A percentile compares a stretch with the other conserved stretches of the same genome.
phyloP scores from a whole-genome alignment of 148 eudicot species.

The Salicornia ramosissima region DNA sequence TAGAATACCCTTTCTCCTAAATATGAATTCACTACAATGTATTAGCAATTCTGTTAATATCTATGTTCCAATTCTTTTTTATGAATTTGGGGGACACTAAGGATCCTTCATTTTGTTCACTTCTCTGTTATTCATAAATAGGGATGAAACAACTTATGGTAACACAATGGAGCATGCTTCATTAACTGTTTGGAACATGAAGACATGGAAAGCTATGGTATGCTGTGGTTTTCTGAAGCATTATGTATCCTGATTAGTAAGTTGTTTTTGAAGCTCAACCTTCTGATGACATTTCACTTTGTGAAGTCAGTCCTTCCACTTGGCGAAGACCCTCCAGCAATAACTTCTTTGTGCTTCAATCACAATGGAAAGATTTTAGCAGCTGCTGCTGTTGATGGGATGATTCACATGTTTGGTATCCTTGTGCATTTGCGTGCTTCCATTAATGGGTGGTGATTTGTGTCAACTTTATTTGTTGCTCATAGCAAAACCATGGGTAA shows the following conservation, averaged over 20 bases:
- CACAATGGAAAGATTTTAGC: conserved; percentile 98
- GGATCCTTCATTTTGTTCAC: background rate
- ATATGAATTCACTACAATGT: no score
- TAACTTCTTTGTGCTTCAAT: conserved; percentile 87
- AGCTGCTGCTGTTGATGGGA: conserved; percentile 97
- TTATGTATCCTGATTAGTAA: conserved; percentile 18
- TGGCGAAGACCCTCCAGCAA: conserved; percentile 97
- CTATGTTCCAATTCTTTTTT: background rate
- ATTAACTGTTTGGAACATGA: conserved; percentile 95
- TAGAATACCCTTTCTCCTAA: no score
- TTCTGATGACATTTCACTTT: conserved; percentile 35
- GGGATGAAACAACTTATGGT: conserved; percentile 50
- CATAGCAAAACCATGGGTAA: background rate
- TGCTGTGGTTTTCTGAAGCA: conserved; percentile 26
- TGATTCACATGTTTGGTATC: conserved; percentile 99
- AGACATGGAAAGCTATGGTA: conserved; percentile 97
- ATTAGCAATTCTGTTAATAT: background rate
- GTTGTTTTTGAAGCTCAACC: conserved; percentile 9
- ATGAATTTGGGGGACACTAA: background rate
- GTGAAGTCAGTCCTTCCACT: conserved; percentile 98
- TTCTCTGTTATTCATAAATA: conserved; percentile 14
- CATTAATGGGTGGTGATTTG: background rate
- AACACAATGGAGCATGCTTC: conserved; percentile 66
- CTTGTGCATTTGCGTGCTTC: conserved; percentile 31
- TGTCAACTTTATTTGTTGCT: background rate